Evolutionary conservation across 2,329 filamentous ascomycete genomes (phyloP), one percentile per base, ranked within the genome.

Genomic region (Colletotrichum caudatum): DNA sequence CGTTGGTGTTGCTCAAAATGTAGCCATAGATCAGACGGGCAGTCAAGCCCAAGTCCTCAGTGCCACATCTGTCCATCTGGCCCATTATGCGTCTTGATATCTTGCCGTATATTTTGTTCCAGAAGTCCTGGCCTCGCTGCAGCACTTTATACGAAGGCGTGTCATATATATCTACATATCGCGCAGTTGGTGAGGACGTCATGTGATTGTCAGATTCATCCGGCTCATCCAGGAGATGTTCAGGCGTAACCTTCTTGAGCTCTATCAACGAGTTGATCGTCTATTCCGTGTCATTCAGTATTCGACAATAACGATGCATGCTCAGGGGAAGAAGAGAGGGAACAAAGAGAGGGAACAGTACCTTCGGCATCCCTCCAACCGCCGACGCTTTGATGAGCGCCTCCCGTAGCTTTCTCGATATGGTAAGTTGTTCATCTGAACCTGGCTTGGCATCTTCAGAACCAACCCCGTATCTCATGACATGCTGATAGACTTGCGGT

Each of bases 281-380:
- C 83, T 85, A 66, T 48, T 26, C 44, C 20, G 57, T 62, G 44
- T 54, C 39, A 54, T 35, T 26, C n/a, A 26, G 2, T 37, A 9
- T 23, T 46, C 35, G 12, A 5, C 4, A 7, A 7, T 26, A 48
- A n/a, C 18, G 4, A 11, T 39, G 16, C 35, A 39, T 12, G 23
- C 23, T 20, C 18, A 46, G 6, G 8, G 18, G 44, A 8, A 16
- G 16, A 5, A 20, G 20, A 7, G 16, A 6, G 6, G 16, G 41
- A 5, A 8, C 4, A 6, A 7, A 7, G 3, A 46, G 20, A 11
- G 20, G n/a, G 23, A 8, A 23, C 29, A 33, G 57, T 78, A 87
- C 85, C 82, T 85, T 87, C 9, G 86, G 86, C 59, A 88, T 75
- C 1, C 86, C 86, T 20, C 82, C 82, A 53, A 88, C 81, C 2